A percentile compares a stretch with the other conserved stretches of the same genome.
These are phyloP conservation scores for Hymenoscyphus fructigenus DNA, from an alignment of 2,329 filamentous ascomycete species.

Conservation along the genomic window DNA sequence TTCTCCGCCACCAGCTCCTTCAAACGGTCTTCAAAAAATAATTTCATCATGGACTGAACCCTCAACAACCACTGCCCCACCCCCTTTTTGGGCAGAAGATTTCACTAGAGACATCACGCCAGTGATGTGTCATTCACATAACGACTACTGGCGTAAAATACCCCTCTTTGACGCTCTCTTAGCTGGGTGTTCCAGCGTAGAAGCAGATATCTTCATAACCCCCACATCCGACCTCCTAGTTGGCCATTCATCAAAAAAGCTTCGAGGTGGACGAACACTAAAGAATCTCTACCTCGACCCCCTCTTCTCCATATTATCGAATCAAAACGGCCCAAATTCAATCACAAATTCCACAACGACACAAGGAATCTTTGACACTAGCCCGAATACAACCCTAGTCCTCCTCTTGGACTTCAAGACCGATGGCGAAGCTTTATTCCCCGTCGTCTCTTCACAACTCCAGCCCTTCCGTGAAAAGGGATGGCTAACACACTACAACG, in stretches of 20 bases:
- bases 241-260: slow-evolving; percentile 53
- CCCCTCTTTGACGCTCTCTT: slow-evolving; percentile 51
- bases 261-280: slow-evolving; percentile 55
- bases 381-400: slow-evolving; percentile 35
- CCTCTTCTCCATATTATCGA: slow-evolving; percentile 53
- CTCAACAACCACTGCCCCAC: slow-evolving; percentile 10
- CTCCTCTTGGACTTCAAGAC: slow-evolving; percentile 53
- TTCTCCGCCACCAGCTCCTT: neutral
- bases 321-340: slow-evolving; percentile 45
- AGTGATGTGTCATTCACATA: slow-evolving; percentile 46
- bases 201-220: slow-evolving; percentile 59
- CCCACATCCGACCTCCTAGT: slow-evolving; percentile 44
- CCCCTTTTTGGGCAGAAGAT: slow-evolving; percentile 15
- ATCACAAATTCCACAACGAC: slow-evolving; percentile 41
- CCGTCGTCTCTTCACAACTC: slow-evolving; percentile 41
- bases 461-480: slow-evolving; percentile 40
- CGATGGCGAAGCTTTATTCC: slow-evolving; percentile 39
- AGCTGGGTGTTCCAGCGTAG: slow-evolving; percentile 54
- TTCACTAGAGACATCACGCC: slow-evolving; percentile 17
- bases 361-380: slow-evolving; percentile 13
- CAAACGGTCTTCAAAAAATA: slow-evolving; percentile 17
- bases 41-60: slow-evolving; percentile 16
- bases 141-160: slow-evolving; percentile 53
- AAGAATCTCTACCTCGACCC: slow-evolving; percentile 58
- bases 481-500: slow-evolving; percentile 40